Evolutionary conservation across 2,329 filamentous ascomycete genomes (phyloP), one percentile per base, ranked within the genome.

Genomic region (Myriosclerotinia curreyana): DNA sequence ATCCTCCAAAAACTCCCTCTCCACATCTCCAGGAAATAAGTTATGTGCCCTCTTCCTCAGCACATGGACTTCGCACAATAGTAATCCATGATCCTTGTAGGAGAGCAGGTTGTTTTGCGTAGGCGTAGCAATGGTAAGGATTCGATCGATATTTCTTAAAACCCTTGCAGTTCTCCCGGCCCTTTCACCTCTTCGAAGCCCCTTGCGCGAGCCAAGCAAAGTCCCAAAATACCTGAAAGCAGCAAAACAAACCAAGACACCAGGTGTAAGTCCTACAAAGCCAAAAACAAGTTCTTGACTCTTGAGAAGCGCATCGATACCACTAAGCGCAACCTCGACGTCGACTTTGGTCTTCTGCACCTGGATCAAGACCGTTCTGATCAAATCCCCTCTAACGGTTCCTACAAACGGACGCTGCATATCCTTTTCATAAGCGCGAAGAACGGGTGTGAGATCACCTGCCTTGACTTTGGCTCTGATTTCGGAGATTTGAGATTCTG

Each of bases 321-420:
- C 95, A 66, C 90, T 92, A 79, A 99, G 93, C 17, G 95, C 95
- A 66, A 98, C 88, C 76, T 99, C 95, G 15, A 99, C 87, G 73
- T 99, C 95, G 11, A 99, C 95, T 79, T 99, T 99, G 28, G 95
- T 98, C 82, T 99, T 99, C 74, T 99, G 95, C 46, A 99, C 88
- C 74, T 99, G 95, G 63, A 99, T 98, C 52, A 99, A 81, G 36
- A 99, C 84, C 5, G 94, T 92, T 60, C 94, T 88, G 44, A 98
- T 84, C 36, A 99, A 82, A 71, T 98, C 94, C 14, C 95, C 95
- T 38, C 86, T 85, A 22, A 99, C 77, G 0, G 93, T 91, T 9
- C 94, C 93, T 62, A 87, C 81, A 66, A 99, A 86, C 0, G 95
- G 95, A 54, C 81, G 89, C 60, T 89, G 85, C 50, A 99, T 81